A percentile compares a stretch with the other conserved stretches of the same genome.
These are phyloP conservation scores for Talaromyces sp. DNA, from an alignment of 2,329 filamentous ascomycete genomes.

Conservation along the genomic window DNA sequence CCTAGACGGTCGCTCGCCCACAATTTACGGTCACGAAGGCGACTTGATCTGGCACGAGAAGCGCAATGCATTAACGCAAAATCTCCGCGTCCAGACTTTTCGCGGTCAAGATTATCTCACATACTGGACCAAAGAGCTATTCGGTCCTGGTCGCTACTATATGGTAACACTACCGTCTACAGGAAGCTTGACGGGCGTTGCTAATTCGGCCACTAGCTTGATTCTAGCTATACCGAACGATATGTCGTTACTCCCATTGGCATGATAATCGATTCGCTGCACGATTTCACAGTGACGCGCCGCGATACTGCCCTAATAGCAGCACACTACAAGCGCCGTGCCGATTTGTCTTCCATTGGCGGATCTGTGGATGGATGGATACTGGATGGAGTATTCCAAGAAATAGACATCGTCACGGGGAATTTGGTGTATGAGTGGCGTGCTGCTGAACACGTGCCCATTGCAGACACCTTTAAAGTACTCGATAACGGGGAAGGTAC, in stretches of 20 bases:
- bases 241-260: constrained; percentile 14
- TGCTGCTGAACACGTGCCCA: constrained; percentile 43
- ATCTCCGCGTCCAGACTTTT: constrained; percentile 15
- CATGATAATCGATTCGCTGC: constrained; percentile 32
- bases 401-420: constrained; percentile 43
- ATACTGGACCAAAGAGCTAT: constrained; percentile 13
- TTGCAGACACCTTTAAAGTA: constrained; percentile 25
- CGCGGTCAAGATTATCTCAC: constrained; percentile 16
- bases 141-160: constrained; percentile 5
- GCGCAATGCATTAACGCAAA: constrained; percentile 1
- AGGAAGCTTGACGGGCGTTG: background rate
- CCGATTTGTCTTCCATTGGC: constrained; percentile 39
- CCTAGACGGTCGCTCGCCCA: constrained; percentile 2
- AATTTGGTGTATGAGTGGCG: constrained; percentile 47
- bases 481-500: constrained; percentile 22
- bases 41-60: constrained; percentile 9
- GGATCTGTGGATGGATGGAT: constrained; percentile 39
- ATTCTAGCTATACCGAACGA: constrained; percentile 13
- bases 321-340: constrained; percentile 37
- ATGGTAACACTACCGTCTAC: constrained; percentile 6
- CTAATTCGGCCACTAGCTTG: constrained; percentile 10
- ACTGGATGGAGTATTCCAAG: constrained; percentile 43
- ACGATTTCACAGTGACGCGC: constrained; percentile 45
- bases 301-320: constrained; percentile 44
- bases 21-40: constrained; percentile 5